Base-by-base conservation (phyloP, 2,329 filamentous ascomycete genomes). In the Zalaria sp. region DNA sequence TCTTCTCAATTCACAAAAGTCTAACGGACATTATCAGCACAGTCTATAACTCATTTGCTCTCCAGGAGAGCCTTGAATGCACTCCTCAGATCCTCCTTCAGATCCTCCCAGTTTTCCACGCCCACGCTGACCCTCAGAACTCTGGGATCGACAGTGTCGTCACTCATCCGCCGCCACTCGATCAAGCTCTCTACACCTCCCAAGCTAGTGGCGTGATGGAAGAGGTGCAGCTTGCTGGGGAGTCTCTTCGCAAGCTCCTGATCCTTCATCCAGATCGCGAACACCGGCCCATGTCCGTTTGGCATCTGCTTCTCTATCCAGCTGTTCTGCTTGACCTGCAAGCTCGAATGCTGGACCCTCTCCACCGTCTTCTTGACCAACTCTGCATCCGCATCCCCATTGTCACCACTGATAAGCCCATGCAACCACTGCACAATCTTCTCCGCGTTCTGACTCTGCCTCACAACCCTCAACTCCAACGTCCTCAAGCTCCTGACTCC, bases 101-200 rank as follows among this genome's bases (percentile, higher is more conserved):
- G 58, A 64, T 96, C 91, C 60, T 91, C 82, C 69, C 83, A 82
- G 37, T 73, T 76, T 67, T 98, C 91, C 28, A 95, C 73, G 0
- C 91, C 91, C 29, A 95, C 65, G 59, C 88, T 95, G 27, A 98
- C 65, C 40, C 91, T 68, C 60, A 95, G 55, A 58, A 96, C 60
- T 44, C 75, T 69, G 55, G 69, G 73, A 56, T 93, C 84, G 34
- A 93, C 79, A 1, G 59, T 68, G 3, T 62, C 53, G 67, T 98
- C 91, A 45, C 79, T 81, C 85, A 98, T 91, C 38, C 82, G 76
- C 45, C 91, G 72, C 91, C 91, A 98, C 72, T 98, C 91, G 52
- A 98, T 88, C 66, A 96, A 63, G 55, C 85, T 91, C 72, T 96
- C 91, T 6, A 96, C 86, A 4, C 91, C 89, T 2, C 91, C 91